Percentiles rank a stretch among this genome's conserved stretches.
phyloP scores from a whole-genome alignment of 2,329 filamentous ascomycete genomes.

The Epicoccum sorghinum region DNA sequence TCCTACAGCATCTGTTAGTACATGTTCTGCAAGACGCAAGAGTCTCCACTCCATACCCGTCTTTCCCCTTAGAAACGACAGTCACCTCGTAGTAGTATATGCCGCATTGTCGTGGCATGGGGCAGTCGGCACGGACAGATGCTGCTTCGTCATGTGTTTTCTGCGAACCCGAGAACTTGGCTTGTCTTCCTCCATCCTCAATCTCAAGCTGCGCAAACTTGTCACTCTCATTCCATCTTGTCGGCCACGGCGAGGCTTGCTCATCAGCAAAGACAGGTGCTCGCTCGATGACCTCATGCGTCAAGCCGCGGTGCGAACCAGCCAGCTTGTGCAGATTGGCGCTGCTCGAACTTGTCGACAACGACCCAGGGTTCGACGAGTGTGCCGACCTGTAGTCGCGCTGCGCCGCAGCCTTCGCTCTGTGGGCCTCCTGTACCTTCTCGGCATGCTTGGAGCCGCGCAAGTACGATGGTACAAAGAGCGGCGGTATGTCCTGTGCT shows the following conservation, averaged over 20 bases:
- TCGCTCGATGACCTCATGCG: conserved; percentile 84
- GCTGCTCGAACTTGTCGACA: conserved; percentile 64
- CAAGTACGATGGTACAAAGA: conserved; percentile 87
- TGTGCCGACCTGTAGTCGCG: conserved; percentile 51
- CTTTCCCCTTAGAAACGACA: conserved; percentile 69
- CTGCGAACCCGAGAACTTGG: conserved; percentile 63
- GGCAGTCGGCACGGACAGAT: conserved; percentile 79
- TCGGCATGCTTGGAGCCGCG: conserved; percentile 77
- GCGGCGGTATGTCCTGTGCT: conserved; percentile 52
- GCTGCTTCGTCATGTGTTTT: conserved; percentile 76
- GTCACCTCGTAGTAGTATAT: conserved; percentile 91
- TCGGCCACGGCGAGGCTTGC: conserved; percentile 73
- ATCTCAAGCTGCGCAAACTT: conserved; percentile 77
- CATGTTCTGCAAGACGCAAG: conserved; percentile 21
- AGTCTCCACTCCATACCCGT: conserved; percentile 61
- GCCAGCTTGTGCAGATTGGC: conserved; percentile 66
- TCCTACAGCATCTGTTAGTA: conserved; percentile 35
- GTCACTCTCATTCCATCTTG: conserved; percentile 81
- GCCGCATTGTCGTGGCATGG: conserved; percentile 87
- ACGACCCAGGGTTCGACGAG: conserved; percentile 53
- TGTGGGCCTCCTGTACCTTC: conserved; percentile 73
- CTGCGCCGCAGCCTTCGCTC: conserved; percentile 61
- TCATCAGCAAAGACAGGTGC: conserved; percentile 65
- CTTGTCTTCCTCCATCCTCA: conserved; percentile 72
- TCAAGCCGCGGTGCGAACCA: conserved; percentile 75